These are phyloP conservation scores for Phytophthora cryptogea DNA, from an alignment of 352 stramenopile species.

Conservation along the genomic window DNA sequence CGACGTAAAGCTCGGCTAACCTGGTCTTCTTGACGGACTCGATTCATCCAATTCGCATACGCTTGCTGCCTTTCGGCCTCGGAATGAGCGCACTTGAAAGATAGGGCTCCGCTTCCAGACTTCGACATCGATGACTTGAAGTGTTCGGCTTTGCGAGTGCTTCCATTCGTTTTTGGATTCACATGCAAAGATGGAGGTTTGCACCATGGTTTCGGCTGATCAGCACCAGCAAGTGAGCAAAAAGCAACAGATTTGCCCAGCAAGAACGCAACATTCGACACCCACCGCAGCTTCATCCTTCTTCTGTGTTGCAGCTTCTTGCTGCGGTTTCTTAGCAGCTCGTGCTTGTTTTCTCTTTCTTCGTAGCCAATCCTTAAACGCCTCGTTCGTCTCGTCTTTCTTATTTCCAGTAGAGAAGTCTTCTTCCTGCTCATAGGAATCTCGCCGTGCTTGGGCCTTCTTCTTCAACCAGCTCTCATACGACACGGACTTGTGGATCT, in stretches of 20 bases:
- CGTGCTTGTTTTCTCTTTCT: constrained; percentile 37
- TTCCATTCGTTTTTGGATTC: constrained; percentile 40
- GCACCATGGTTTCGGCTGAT: constrained; percentile 11
- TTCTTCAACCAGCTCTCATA: constrained; percentile 52
- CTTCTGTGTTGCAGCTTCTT: constrained; percentile 4
- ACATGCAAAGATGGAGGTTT: constrained; percentile 63
- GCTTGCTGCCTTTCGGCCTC: constrained; percentile 21
- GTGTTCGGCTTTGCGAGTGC: constrained; percentile 19
- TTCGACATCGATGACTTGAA: background rate
- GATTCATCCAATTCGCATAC: constrained; percentile 48
- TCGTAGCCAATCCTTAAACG: constrained; percentile 47
- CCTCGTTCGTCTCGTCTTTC: constrained; percentile 29
- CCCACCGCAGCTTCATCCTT: constrained; percentile 6
- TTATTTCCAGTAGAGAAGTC: constrained; percentile 13
- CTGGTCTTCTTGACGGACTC: constrained; percentile 52
- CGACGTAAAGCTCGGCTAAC: constrained; percentile 38
- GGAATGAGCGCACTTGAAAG: constrained; percentile 1
- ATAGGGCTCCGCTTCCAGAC: constrained; percentile 3
- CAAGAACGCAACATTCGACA: background rate
- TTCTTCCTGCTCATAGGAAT: background rate
- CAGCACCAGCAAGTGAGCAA: constrained; percentile 1
- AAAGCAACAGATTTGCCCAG: background rate
- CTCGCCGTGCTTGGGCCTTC: constrained; percentile 20
- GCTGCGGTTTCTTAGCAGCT: constrained; percentile 28
- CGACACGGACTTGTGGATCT: constrained; percentile 55